Percentiles rank a stretch among this genome's conserved stretches.
Conservation (phyloP, 2,329 filamentous ascomycete genomes). For the Dactylellina drechsleri region DNA sequence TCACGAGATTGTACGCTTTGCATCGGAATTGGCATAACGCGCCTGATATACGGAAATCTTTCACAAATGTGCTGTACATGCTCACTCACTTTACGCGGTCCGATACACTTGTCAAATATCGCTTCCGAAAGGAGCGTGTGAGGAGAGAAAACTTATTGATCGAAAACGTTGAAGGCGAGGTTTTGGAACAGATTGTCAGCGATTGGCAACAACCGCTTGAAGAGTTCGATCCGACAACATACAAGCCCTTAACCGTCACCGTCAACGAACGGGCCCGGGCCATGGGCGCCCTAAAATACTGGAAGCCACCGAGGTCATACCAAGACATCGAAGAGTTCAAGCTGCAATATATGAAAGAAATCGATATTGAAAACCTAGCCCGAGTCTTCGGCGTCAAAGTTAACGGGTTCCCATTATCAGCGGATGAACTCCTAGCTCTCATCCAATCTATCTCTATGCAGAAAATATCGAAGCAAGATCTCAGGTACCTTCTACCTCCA, state of each 20-base stretch:
- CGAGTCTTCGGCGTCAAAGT: conserved; percentile 25
- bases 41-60: conserved; percentile 25
- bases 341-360: conserved; percentile 20
- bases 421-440: conserved; percentile 27
- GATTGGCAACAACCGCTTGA: conserved; percentile 20
- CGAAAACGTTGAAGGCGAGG: background rate
- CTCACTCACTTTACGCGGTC: conserved; percentile 20
- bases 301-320: conserved; percentile 2
- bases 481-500: conserved; percentile 35
- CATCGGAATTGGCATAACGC: conserved; percentile 35
- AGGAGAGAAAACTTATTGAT: background rate
- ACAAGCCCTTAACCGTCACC: conserved; percentile 9
- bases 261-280: conserved; percentile 13
- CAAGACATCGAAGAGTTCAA: conserved; percentile 35
- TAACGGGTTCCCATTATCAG: conserved; percentile 13
- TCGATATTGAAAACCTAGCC: conserved; percentile 24
- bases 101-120: conserved; percentile 11
- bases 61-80: conserved; percentile 25
- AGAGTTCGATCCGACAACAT: conserved; percentile 24
- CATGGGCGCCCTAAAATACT: conserved; percentile 15
- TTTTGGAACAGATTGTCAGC: conserved; percentile 22
- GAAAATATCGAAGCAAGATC: conserved; percentile 40
- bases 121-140: background rate
- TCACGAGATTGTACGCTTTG: conserved; percentile 17
- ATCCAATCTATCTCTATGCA: conserved; percentile 14